phyloP scores from a whole-genome alignment of 2,329 filamentous ascomycete genomes.

The Xylariaceae sp. region DNA sequence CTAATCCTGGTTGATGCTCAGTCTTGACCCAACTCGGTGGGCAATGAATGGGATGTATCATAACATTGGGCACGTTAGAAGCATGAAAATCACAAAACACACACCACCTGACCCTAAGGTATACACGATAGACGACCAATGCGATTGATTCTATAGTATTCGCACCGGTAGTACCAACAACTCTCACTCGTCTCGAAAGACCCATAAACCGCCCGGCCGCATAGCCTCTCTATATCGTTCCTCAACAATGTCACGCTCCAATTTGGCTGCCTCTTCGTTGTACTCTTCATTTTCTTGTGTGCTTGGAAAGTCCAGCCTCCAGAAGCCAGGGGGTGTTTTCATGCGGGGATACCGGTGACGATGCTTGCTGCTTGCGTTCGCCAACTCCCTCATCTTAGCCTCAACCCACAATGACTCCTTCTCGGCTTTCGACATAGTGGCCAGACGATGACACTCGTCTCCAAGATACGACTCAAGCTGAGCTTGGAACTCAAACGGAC shows the following conservation, averaged over 20 bases:
- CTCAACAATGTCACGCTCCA: constrained; percentile 60
- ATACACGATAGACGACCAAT: no score
- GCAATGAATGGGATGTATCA: neutral
- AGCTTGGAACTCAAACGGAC: constrained; percentile 25
- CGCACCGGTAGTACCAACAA: no score
- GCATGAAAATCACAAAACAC: no score
- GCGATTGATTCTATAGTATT: no score
- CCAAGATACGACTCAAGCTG: constrained; percentile 55
- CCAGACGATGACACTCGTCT: constrained; percentile 54
- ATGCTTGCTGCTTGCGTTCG: constrained; percentile 73
- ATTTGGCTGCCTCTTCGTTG: constrained; percentile 56
- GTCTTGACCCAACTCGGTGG: neutral
- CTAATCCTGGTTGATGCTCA: no score
- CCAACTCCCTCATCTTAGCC: constrained; percentile 67
- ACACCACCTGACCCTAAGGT: no score
- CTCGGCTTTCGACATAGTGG: constrained; percentile 54
- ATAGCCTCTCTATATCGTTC: constrained; percentile 78
- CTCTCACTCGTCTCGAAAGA: constrained; percentile 71
- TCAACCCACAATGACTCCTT: constrained; percentile 64
- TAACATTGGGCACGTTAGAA: no score
- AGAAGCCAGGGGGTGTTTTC: constrained; percentile 78
- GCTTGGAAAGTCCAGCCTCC: constrained; percentile 81
- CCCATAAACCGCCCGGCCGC: constrained; percentile 68
- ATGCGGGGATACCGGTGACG: constrained; percentile 66
- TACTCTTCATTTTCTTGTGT: constrained; percentile 74